phyloP scores from a whole-genome alignment of 495 filamentous ascomycete species.

The Bathelium albidoporum region DNA sequence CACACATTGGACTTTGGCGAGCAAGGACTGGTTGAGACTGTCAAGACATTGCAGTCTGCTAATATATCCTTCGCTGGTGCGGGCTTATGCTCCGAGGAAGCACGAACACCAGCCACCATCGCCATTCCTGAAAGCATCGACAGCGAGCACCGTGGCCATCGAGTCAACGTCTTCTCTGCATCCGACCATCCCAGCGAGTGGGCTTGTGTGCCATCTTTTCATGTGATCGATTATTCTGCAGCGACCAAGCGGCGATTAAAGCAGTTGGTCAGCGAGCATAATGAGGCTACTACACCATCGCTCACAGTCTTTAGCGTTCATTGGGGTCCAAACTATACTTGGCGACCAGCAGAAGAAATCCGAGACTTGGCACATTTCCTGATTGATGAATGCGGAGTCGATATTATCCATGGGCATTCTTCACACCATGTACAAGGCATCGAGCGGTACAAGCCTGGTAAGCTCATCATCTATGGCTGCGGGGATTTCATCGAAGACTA shows the following conservation, averaged over 20 bases:
- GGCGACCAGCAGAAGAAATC: slow-evolving; percentile 27
- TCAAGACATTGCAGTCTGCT: slow-evolving; percentile 21
- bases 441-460: slow-evolving; percentile 28
- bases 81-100: slow-evolving; percentile 27
- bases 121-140: slow-evolving; percentile 5
- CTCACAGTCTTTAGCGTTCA: slow-evolving; percentile 36
- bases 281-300: slow-evolving; percentile 7
- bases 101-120: slow-evolving; percentile 25
- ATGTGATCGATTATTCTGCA: slow-evolving; percentile 29
- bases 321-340: slow-evolving; percentile 37
- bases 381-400: slow-evolving; percentile 36
- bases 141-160: not conserved
- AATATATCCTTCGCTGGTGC: slow-evolving; percentile 24
- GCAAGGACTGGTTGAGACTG: slow-evolving; percentile 30
- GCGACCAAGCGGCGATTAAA: slow-evolving; percentile 19
- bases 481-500: slow-evolving; percentile 41
- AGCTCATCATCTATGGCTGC: slow-evolving; percentile 36
- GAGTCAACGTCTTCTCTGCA: slow-evolving; percentile 16
- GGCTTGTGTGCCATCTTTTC: slow-evolving; percentile 10
- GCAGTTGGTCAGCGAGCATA: slow-evolving; percentile 12
- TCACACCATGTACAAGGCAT: slow-evolving; percentile 39
- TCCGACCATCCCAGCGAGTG: slow-evolving; percentile 20
- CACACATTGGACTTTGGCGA: slow-evolving; percentile 33
- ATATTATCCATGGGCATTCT: slow-evolving; percentile 38
- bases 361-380: slow-evolving; percentile 33